Evolutionary conservation across 1,284 basidiomycete genomes (phyloP).

Genomic region (Moesziomyces aphidis): DNA sequence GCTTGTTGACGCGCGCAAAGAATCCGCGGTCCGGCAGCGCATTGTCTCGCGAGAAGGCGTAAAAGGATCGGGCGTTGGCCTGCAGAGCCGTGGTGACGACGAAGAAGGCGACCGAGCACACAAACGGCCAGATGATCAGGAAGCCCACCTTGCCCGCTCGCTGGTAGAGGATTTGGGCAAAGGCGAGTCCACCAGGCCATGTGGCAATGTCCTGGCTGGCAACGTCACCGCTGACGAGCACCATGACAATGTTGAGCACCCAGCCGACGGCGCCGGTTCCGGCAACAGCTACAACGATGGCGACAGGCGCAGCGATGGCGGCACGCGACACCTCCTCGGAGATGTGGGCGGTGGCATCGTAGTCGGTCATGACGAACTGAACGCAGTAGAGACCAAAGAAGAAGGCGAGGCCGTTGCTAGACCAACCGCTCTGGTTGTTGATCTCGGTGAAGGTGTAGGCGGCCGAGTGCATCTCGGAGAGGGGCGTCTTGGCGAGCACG

Average conservation of each 20-base stretch:
- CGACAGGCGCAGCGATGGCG: constrained; percentile 80
- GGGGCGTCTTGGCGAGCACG: constrained; percentile 78
- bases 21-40: constrained; percentile 83
- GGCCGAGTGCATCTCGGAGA: constrained; percentile 78
- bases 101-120: constrained; percentile 66
- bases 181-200: constrained; percentile 65
- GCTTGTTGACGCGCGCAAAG: constrained; percentile 78
- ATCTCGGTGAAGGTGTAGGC: constrained; percentile 77
- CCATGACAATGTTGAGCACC: constrained; percentile 72
- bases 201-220: constrained; percentile 43
- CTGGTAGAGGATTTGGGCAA: constrained; percentile 62
- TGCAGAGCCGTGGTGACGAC: constrained; percentile 76
- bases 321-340: constrained; percentile 90
- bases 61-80: constrained; percentile 86
- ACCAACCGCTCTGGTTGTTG: constrained; percentile 81
- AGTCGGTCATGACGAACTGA: constrained; percentile 74
- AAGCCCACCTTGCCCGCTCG: constrained; percentile 72
- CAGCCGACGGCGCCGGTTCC: constrained; percentile 62
- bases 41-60: constrained; percentile 88
- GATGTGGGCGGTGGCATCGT: constrained; percentile 80
- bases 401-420: constrained; percentile 84
- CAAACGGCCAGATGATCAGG: constrained; percentile 72
- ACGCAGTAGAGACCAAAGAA: constrained; percentile 88
- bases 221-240: constrained; percentile 76
- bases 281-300: constrained; percentile 85